Conservation (phyloP, 148 eudicot genomes). For the Gaultheria prostrata region DNA sequence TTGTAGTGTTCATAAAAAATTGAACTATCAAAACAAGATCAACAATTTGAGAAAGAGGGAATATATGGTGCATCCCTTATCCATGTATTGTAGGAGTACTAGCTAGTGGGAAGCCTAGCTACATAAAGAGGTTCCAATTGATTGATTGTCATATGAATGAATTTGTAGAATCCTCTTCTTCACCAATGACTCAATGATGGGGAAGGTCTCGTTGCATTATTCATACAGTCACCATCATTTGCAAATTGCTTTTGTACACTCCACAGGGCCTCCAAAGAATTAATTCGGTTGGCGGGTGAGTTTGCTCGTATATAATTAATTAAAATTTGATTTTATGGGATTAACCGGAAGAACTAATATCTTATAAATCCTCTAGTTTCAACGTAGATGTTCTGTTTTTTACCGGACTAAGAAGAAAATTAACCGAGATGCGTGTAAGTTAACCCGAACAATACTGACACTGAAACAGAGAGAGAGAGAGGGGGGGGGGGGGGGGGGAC, state of each 20-base stretch:
- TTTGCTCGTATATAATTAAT: too few species aligned
- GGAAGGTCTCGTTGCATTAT: neutral
- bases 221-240: neutral
- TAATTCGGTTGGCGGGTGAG: too few species aligned
- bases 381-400: too few species aligned
- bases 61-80: neutral
- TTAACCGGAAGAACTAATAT: neutral
- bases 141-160: neutral
- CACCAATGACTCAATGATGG: constrained; percentile 1
- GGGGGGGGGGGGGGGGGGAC: neutral
- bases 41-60: neutral
- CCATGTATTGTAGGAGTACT: neutral
- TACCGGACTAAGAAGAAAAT: neutral
- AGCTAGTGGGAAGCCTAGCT: neutral
- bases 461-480: neutral
- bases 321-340: neutral
- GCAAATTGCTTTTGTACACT: neutral
- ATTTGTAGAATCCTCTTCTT: neutral
- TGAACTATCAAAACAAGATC: too few species aligned
- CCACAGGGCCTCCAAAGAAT: neutral
- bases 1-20: too few species aligned
- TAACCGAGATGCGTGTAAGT: accelerated
- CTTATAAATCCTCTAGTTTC: neutral
- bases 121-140: neutral
- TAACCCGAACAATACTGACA: neutral